phyloP scores from a whole-genome alignment of 2,329 filamentous ascomycete genomes.

The Xylaria digitata region DNA sequence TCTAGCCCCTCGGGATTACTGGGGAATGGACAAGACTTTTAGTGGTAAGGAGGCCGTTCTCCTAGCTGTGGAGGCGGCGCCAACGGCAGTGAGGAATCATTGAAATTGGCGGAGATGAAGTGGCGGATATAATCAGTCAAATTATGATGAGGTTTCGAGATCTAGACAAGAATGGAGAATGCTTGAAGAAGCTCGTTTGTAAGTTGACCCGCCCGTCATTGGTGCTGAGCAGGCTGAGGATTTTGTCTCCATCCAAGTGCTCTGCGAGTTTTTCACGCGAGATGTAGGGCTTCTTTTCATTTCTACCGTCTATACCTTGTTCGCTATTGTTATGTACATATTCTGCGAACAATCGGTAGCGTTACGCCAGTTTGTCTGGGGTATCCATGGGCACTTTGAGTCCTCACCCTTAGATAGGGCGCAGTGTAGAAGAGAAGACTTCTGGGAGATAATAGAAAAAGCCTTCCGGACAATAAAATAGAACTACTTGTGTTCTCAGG shows the following conservation, averaged over 20 bases:
- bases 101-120: conserved; percentile 7
- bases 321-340: neutral
- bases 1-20: neutral
- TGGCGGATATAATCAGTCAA: conserved; percentile 5
- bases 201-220: conserved; percentile 4
- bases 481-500: neutral
- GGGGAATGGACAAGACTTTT: neutral
- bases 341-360: conserved; percentile 1
- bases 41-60: neutral
- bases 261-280: conserved; percentile 6
- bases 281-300: conserved; percentile 9
- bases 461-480: too few relatives aligned
- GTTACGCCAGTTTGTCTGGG: neutral
- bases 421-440: neutral
- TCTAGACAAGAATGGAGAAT: conserved; percentile 6
- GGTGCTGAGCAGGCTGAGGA: neutral
- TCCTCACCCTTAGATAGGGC: neutral
- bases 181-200: conserved; percentile 3
- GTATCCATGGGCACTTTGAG: conserved; percentile 4
- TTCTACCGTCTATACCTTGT: neutral
- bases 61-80: conserved; percentile 2
- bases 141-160: conserved; percentile 1
- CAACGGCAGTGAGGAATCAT: neutral
- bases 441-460: neutral
- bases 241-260: neutral